Percentiles rank a stretch among this genome's conserved stretches.
phyloP scores from a whole-genome alignment of 441 rosid genomes.

The Adansonia madagascariensis region DNA sequence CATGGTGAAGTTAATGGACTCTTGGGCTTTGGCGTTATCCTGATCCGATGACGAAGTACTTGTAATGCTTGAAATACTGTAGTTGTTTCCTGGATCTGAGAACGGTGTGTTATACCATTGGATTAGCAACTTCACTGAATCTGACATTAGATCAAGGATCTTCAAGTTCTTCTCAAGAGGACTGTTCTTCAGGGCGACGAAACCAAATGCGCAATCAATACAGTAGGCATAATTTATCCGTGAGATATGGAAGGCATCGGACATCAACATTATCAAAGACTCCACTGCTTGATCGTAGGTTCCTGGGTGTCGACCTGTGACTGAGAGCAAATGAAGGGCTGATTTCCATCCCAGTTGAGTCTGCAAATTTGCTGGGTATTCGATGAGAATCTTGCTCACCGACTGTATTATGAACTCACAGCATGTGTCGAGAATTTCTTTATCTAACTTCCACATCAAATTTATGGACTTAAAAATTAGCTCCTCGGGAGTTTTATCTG shows the following conservation, averaged over 20 bases:
- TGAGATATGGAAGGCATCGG: conserved; percentile 52
- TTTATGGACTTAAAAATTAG: conserved; percentile 73
- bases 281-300: conserved; percentile 77
- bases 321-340: conserved; percentile 66
- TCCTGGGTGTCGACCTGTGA: conserved; percentile 71
- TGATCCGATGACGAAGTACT: conserved; percentile 54
- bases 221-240: conserved; percentile 62
- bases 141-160: conserved; percentile 70
- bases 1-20: conserved; percentile 40
- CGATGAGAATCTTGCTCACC: conserved; percentile 57
- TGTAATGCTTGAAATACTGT: conserved; percentile 50
- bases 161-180: conserved; percentile 75
- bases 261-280: conserved; percentile 62
- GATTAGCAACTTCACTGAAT: conserved; percentile 54
- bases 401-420: conserved; percentile 59
- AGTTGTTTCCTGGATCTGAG: conserved; percentile 48
- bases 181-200: conserved; percentile 72
- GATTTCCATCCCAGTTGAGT: conserved; percentile 80
- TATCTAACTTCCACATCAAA: conserved; percentile 88
- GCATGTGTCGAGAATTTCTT: conserved; percentile 76
- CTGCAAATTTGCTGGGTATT: conserved; percentile 63
- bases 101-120: conserved; percentile 58
- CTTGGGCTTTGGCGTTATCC: conserved; percentile 43
- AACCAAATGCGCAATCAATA: conserved; percentile 79
- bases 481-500: conserved; percentile 63